These are phyloP conservation scores for Trifolium dubium DNA, from an alignment of 306 rosid species.

Conservation along the genomic window DNA sequence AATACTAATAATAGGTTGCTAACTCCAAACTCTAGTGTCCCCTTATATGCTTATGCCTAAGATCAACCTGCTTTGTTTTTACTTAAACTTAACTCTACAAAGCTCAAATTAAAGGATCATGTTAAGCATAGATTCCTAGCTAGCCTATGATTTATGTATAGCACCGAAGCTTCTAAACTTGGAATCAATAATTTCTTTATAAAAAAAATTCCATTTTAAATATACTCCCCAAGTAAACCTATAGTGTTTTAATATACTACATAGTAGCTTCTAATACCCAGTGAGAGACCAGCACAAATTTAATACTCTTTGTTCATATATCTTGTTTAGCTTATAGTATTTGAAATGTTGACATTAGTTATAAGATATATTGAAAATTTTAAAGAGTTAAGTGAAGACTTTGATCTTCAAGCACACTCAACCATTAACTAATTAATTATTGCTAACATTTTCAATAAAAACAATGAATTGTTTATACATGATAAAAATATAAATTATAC, in stretches of 20 bases:
- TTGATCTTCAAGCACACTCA: too few relatives aligned
- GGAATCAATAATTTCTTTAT: slow-evolving; percentile 21
- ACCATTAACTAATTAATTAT: too few relatives aligned
- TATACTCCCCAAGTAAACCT: slow-evolving; percentile 3
- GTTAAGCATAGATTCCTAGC: slow-evolving; percentile 33
- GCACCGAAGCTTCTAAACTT: slow-evolving; percentile 74
- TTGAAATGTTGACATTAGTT: background rate
- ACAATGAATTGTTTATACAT: too few relatives aligned
- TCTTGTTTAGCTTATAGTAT: background rate
- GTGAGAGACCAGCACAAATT: too few relatives aligned
- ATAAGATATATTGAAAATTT: background rate
- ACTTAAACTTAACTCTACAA: slow-evolving; percentile 15
- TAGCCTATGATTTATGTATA: slow-evolving; percentile 25
- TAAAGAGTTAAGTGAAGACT: too few relatives aligned
- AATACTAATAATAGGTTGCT: slow-evolving; percentile 3
- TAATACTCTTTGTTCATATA: too few relatives aligned
- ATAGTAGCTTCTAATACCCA: background rate
- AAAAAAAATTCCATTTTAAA: slow-evolving; percentile 10
- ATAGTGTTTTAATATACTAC: background rate
- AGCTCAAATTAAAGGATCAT: background rate
- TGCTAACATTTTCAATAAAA: too few relatives aligned
- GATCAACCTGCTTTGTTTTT: slow-evolving; percentile 11
- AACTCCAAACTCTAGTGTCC: slow-evolving; percentile 32
- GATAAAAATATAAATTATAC: too few relatives aligned
- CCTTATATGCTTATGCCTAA: background rate